Percentiles rank a stretch among this genome's conserved stretches.
These are phyloP conservation scores for Podospora bellae-mahoneyi DNA, from an alignment of 495 filamentous ascomycete genomes.

Conservation along the genomic window DNA sequence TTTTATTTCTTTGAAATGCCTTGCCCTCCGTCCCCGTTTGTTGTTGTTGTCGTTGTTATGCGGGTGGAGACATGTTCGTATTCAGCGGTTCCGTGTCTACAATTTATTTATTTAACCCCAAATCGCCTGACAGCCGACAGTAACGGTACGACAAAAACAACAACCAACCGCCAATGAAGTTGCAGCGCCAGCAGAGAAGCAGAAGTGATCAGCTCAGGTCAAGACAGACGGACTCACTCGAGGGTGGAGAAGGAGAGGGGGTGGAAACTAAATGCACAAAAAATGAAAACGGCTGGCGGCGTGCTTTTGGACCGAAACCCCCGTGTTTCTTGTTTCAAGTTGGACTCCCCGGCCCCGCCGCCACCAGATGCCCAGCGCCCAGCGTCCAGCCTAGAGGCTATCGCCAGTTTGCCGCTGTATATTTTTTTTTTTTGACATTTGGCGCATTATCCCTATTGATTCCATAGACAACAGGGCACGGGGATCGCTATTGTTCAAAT, in stretches of 20 bases:
- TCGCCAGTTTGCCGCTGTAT: neutral
- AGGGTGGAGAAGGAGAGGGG: no score
- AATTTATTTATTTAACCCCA: slow-evolving; percentile 2
- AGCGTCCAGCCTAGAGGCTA: neutral
- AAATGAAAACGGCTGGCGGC: slow-evolving; percentile 5
- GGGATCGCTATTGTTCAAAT: no score
- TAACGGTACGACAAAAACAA: neutral
- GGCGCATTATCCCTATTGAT: neutral
- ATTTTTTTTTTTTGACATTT: neutral
- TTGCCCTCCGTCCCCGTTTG: neutral
- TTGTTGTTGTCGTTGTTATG: neutral
- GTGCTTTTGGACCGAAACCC: slow-evolving; percentile 9
- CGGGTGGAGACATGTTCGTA: neutral
- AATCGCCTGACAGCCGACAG: slow-evolving; percentile 6
- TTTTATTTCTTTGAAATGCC: neutral
- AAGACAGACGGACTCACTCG: no score
- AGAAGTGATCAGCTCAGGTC: neutral
- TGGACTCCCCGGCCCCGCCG: neutral
- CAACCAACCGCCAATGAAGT: neutral
- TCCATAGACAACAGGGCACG: neutral
- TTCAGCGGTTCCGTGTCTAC: neutral
- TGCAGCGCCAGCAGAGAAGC: neutral
- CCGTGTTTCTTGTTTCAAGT: slow-evolving; percentile 17
- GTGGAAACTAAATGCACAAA: neutral
- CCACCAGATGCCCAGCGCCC: neutral